These are phyloP conservation scores for Claviceps sorghi DNA, from an alignment of 2,329 filamentous ascomycete genomes.

Conservation along the genomic window DNA sequence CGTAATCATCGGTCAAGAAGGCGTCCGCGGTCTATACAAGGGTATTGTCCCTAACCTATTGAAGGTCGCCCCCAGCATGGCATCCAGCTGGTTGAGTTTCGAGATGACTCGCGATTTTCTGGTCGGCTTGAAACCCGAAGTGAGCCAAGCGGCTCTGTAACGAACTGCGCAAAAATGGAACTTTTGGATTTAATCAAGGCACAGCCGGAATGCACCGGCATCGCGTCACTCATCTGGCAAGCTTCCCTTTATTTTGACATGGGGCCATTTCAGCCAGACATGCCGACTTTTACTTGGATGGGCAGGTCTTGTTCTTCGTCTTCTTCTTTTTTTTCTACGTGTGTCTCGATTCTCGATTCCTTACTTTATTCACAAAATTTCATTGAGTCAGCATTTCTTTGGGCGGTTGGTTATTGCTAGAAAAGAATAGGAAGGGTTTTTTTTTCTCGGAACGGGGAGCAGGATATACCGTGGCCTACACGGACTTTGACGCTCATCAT, in stretches of 20 bases:
- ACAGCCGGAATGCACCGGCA: background rate
- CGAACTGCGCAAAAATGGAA: constrained; percentile 5
- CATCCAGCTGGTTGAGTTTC: constrained; percentile 94
- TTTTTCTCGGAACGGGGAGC: background rate
- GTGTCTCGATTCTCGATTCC: background rate
- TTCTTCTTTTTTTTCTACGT: background rate
- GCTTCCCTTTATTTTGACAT: background rate
- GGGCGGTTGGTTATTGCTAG: constrained; percentile 4
- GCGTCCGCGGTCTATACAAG: constrained; percentile 78
- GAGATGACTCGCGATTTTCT: constrained; percentile 85
- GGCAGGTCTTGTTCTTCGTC: background rate
- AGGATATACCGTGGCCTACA: background rate
- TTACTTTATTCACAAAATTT: background rate
- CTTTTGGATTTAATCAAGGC: background rate
- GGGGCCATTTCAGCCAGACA: background rate
- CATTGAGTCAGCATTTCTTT: constrained; percentile 5
- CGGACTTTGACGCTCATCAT: background rate
- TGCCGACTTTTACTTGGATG: background rate
- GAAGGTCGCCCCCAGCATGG: constrained; percentile 97
- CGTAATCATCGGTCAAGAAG: constrained; percentile 73
- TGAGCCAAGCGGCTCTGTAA: constrained; percentile 15
- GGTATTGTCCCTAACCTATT: constrained; percentile 89
- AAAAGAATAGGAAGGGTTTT: constrained; percentile 2
- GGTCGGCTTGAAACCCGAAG: constrained; percentile 41
- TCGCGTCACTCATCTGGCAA: background rate